phyloP scores from a whole-genome alignment of 1,139 yeast genomes.

The Nakaseomyces sp. region DNA sequence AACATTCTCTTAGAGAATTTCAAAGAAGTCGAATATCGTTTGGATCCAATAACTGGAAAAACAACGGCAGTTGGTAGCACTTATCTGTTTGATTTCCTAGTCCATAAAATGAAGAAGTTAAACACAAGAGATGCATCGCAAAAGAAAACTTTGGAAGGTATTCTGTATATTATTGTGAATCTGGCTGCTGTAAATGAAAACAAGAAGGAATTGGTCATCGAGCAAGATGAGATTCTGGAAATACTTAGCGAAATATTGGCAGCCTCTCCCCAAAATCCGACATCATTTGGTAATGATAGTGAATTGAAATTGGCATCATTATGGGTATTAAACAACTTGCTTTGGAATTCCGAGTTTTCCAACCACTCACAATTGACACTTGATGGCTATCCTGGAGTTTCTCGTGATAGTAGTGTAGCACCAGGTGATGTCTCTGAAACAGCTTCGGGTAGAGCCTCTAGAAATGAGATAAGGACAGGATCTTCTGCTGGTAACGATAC shows the following conservation, averaged over 20 bases:
- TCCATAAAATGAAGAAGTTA: slow-evolving; percentile 30
- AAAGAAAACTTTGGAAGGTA: slow-evolving; percentile 37
- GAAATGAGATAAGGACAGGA: slow-evolving; percentile 6
- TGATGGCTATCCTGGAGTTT: slow-evolving; percentile 8
- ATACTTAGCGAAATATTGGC: slow-evolving; percentile 31
- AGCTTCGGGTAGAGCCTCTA: slow-evolving; percentile 1
- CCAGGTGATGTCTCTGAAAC: slow-evolving; percentile 14
- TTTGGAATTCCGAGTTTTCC: slow-evolving; percentile 38
- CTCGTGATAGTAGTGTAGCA: slow-evolving; percentile 16
- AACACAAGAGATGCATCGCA: slow-evolving; percentile 24
- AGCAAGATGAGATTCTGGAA: slow-evolving; percentile 36
- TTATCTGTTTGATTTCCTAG: slow-evolving; percentile 33
- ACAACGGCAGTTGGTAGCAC: slow-evolving; percentile 22
- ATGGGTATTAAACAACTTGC: slow-evolving; percentile 51
- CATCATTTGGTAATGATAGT: slow-evolving; percentile 32
- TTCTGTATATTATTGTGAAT: slow-evolving; percentile 48
- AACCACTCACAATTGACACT: slow-evolving; percentile 11
- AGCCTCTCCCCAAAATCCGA: slow-evolving; percentile 14
- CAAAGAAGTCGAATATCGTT: slow-evolving; percentile 20
- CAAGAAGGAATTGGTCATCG: slow-evolving; percentile 39
- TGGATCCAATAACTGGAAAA: slow-evolving; percentile 19
- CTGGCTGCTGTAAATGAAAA: slow-evolving; percentile 46
- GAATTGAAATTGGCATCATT: slow-evolving; percentile 46
- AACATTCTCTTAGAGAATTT: slow-evolving; percentile 35
- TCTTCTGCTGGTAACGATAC: slow-evolving; percentile 4